These are phyloP conservation scores for Panicum hallii DNA, from an alignment of 202 grass and related monocot genomes.

Conservation along the genomic window DNA sequence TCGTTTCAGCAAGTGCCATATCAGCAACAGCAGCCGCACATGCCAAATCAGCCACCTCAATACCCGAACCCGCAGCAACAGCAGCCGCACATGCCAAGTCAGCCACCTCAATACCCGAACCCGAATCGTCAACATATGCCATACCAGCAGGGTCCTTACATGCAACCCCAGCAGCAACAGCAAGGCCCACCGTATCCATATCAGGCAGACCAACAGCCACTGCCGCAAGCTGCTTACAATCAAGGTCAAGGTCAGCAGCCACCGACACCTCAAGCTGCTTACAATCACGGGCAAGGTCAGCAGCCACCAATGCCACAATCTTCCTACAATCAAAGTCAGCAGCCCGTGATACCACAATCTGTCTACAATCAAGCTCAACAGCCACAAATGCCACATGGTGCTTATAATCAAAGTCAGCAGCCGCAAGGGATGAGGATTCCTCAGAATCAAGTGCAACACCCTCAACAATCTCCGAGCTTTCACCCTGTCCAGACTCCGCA, in stretches of 20 bases:
- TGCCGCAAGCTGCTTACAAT: constrained; percentile 43
- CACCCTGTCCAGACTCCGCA: constrained; percentile 53
- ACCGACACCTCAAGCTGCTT: constrained; percentile 3
- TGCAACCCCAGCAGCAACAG: constrained; percentile 62
- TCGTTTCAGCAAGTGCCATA: constrained; percentile 52
- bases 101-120: constrained; percentile 47
- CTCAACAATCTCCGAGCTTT: constrained; percentile 49
- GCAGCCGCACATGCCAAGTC: constrained; percentile 56
- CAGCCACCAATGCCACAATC: constrained; percentile 35
- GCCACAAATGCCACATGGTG: constrained; percentile 48
- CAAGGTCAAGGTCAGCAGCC: constrained; percentile 52
- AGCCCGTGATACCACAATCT: constrained; percentile 38
- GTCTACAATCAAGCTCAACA: constrained; percentile 55
- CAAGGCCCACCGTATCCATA: constrained; percentile 64
- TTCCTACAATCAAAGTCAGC: constrained; percentile 49
- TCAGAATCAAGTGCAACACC: constrained; percentile 56
- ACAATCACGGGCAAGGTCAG: constrained; percentile 46
- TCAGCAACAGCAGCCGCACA: constrained; percentile 67
- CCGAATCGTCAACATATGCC: constrained; percentile 43
- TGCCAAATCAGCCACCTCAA: constrained; percentile 50
- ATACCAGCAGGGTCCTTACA: constrained; percentile 75
- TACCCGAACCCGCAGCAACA: constrained; percentile 51
- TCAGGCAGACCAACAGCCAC: constrained; percentile 48
- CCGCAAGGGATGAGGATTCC: constrained; percentile 46
- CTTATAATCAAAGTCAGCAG: constrained; percentile 62